Base-by-base conservation (phyloP, 2,329 filamentous ascomycete genomes). In the Ilyonectria sp. region DNA sequence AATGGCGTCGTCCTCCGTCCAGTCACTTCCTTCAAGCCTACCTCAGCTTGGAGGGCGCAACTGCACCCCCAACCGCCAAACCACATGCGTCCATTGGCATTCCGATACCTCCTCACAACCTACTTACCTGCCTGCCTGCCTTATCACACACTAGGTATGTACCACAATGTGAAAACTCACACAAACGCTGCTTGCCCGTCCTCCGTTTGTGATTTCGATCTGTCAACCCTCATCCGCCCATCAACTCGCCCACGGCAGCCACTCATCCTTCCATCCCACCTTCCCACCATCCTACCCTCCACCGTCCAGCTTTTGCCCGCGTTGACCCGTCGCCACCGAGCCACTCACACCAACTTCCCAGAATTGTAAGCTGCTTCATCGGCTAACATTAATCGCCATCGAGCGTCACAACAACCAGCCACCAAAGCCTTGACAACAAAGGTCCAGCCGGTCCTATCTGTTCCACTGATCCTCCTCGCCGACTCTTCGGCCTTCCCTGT, bases 381-480 rank as follows among this genome's bases (percentile, higher is more conserved):
- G 44, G 55, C 59, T 55, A 55, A 54, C 61, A 60, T 56, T 54
- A 62, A 50, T 50, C 61, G 50, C 56, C 65, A 74, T 64, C 50
- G n/a, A 69, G 60, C 56, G 66, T 69, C 67, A 63, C 35, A 60
- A 71, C 63, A 63, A 63, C 65, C 65, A 58, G 58, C 60, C 61
- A 62, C 57, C 40, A 15, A 65, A 71, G 49, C 65, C 49, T 70
- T 62, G 55, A 60, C 55, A 52, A 55, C 35, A 43, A 54, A 40
- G 29, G 49, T 23, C 49, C 50, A 56, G 47, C 54, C 47, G 55
- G 58, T 56, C 55, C 57, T 64, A 50, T 40, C 62, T 60, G 43
- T 62, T 68, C 73, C 73, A 69, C 73, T 69, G 73, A 73, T 74
- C 57, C 68, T 73, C 62, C 56, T 63, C 65, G 60, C 55, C 63